Base-by-base conservation (phyloP, 2,329 filamentous ascomycete genomes). In the Escovopsis weberi region DNA sequence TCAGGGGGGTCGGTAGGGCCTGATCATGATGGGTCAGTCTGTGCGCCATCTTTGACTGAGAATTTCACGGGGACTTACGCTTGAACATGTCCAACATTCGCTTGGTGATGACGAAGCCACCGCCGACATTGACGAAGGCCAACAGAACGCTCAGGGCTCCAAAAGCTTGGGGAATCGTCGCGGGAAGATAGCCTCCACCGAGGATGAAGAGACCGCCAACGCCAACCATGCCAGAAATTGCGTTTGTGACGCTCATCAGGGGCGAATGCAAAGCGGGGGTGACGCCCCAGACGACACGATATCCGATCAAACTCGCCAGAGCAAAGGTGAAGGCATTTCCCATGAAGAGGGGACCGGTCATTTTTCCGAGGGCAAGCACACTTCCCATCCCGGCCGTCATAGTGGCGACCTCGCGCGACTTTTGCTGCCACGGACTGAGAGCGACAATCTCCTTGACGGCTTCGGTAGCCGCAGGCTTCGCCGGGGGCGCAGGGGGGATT, bases 61-160 rank as follows among this genome's bases (percentile, higher is more conserved):
- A 37, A 4, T 6, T 23, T 15, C 34, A 6, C 0, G 10, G 8
- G 6, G 36, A 58, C 72, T 53, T 55, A 69, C 83, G 74, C 56
- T 82, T 83, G 58, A 89, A 89, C 84, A 89, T 89, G 58, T 94
- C 86, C 37, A 94, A 68, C 87, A 94, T 94, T 48, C 87, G 74
- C 64, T 93, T 93, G 3, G 86, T 93, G 46, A 94, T 85, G 37
- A 93, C 82, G 47, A 94, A 94, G 0, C 87, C 87, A 45, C 87
- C 87, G 0, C 83, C 81, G 3, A 94, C 79, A 50, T 94, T 94
- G 48, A 93, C 83, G 56, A 91, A 94, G 0, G 86, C 86, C 18
- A 94, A 65, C 5, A 91, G 66, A 1, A 94, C 87, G 1, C 85
- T 93, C 1, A 78, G 62, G 2, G 86, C 83, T 43, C 86, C 87